Evolutionary conservation across 805 yeast genomes (phyloP).

Genomic region (Suhomyces sp.): DNA sequence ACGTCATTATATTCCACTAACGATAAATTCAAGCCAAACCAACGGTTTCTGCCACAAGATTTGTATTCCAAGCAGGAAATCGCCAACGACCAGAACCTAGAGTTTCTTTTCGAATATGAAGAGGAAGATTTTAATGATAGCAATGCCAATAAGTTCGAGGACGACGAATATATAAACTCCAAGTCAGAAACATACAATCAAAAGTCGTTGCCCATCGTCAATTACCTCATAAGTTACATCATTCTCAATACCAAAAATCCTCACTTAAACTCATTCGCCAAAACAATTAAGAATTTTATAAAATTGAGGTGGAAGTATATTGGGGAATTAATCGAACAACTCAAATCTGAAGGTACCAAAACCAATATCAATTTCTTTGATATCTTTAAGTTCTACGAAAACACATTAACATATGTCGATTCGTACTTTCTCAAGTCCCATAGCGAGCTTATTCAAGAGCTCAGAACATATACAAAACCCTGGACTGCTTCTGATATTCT

Average conservation of each 20-base stretch:
- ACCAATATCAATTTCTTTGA: constrained; percentile 22
- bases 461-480: constrained; percentile 13
- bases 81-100: constrained; percentile 13
- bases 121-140: background rate
- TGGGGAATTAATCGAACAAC: constrained; percentile 8
- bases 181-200: constrained; percentile 10
- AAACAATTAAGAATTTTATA: constrained; percentile 21
- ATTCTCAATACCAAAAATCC: constrained; percentile 21
- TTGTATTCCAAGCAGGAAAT: constrained; percentile 6
- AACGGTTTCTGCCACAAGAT: constrained; percentile 11
- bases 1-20: constrained; percentile 14
- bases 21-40: constrained; percentile 12
- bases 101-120: constrained; percentile 15
- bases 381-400: constrained; percentile 33
- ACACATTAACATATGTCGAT: constrained; percentile 26
- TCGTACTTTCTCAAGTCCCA: constrained; percentile 19
- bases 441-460: constrained; percentile 12
- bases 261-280: constrained; percentile 15
- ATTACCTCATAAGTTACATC: constrained; percentile 31
- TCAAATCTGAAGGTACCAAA: background rate
- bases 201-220: constrained; percentile 25
- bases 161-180: constrained; percentile 1
- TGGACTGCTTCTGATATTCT: constrained; percentile 29
- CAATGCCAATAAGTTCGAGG: constrained; percentile 9
- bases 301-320: constrained; percentile 23